Conservation (phyloP, 768 basidiomycete species). For the Leccinellum luteum region DNA sequence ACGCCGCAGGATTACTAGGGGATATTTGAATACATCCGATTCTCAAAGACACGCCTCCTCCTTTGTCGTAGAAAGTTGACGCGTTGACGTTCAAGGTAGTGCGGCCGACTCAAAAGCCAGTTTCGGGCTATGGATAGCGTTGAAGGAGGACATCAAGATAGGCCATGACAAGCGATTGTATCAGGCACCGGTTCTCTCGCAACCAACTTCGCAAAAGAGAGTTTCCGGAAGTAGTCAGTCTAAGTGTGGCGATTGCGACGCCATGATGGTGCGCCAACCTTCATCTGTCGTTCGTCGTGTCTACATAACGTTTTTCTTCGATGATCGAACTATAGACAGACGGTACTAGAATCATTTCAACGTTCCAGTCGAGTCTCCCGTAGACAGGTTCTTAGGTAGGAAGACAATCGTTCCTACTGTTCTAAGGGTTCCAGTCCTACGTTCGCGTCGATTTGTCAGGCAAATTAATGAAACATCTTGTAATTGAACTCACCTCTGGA, state of each 20-base stretch:
- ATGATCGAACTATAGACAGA: conserved; percentile 1
- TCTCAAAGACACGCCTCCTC: conserved; percentile 53
- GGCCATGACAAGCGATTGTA: conserved; percentile 47
- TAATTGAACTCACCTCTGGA: conserved; percentile 42
- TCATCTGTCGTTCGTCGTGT: neutral
- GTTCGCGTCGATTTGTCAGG: neutral
- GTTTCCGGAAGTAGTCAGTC: conserved; percentile 33
- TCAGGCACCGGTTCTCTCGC: conserved; percentile 33
- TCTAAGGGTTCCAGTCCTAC: neutral
- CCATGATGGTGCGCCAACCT: conserved; percentile 11
- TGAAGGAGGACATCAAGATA: conserved; percentile 62
- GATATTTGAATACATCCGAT: conserved; percentile 65
- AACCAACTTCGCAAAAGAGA: conserved; percentile 35
- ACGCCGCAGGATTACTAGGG: conserved; percentile 42
- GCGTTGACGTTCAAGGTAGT: conserved; percentile 54
- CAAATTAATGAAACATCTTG: neutral
- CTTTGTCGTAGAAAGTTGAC: conserved; percentile 60
- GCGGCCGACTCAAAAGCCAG: conserved; percentile 39
- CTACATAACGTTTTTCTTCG: neutral
- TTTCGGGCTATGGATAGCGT: conserved; percentile 71
- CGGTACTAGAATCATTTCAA: conserved; percentile 31
- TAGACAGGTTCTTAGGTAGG: neutral
- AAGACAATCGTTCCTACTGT: neutral
- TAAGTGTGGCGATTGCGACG: conserved; percentile 22
- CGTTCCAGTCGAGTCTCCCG: conserved; percentile 46